Percentiles rank a stretch among this genome's conserved stretches.
Conservation (phyloP, 1,284 basidiomycete species). For the Cutaneotrichosporon cyanovorans region DNA sequence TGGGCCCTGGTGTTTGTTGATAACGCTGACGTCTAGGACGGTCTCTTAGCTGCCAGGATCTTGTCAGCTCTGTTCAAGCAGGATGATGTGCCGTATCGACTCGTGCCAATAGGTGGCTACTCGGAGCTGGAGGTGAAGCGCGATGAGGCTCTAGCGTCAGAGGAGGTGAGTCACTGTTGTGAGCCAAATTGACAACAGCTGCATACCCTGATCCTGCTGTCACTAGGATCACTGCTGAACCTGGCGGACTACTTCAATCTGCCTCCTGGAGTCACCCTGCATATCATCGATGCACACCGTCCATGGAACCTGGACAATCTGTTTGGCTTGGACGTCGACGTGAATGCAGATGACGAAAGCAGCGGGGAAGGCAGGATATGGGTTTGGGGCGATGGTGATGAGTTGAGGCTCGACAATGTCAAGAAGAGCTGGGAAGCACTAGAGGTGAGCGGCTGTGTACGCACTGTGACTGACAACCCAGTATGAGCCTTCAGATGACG, state of each 20-base stretch:
- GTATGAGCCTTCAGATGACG: constrained; percentile 40
- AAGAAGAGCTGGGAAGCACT: constrained; percentile 56
- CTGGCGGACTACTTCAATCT: constrained; percentile 54
- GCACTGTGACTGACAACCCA: constrained; percentile 4
- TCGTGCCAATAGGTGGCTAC: constrained; percentile 86
- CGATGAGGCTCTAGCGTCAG: constrained; percentile 54
- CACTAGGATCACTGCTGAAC: constrained; percentile 84
- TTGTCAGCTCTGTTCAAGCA: constrained; percentile 82
- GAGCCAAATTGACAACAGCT: constrained; percentile 52
- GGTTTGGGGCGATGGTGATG: constrained; percentile 84
- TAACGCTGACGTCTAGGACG: constrained; percentile 27
- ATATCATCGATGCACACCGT: constrained; percentile 89
- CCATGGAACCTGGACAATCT: constrained; percentile 86
- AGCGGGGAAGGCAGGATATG: constrained; percentile 56
- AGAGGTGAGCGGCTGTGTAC: constrained; percentile 52
- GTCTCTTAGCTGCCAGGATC: constrained; percentile 53
- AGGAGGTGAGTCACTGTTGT: constrained; percentile 5
- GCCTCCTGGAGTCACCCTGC: constrained; percentile 55
- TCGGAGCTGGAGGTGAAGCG: constrained; percentile 60
- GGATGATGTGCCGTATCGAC: constrained; percentile 85
- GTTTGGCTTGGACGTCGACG: constrained; percentile 56
- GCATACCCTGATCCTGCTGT: constrained; percentile 82
- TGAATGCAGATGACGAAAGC: constrained; percentile 28
- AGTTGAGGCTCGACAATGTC: constrained; percentile 51
- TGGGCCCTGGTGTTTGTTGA: neutral